Conservation (phyloP, 1,284 basidiomycete species). For the Caloboletus inedulis region DNA sequence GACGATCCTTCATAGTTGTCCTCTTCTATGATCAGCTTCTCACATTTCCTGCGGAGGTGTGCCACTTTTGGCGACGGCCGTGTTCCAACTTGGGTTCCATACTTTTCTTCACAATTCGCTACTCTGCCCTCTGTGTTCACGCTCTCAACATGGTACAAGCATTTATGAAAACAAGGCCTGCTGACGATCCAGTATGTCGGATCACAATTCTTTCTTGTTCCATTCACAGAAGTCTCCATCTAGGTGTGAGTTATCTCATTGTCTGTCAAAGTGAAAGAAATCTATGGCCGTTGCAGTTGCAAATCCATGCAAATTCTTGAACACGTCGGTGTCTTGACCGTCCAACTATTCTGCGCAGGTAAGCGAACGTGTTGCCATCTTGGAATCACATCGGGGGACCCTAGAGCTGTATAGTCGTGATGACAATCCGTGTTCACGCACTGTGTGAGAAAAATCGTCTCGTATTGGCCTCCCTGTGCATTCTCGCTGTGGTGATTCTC, state of each 20-base stretch:
- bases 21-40: constrained; percentile 43
- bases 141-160: background rate
- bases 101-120: constrained; percentile 41
- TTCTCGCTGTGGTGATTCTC: constrained; percentile 3
- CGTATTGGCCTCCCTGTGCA: constrained; percentile 15
- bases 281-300: constrained; percentile 3
- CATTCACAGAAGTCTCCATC: background rate
- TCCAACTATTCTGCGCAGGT: constrained; percentile 15
- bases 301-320: background rate
- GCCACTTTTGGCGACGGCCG: constrained; percentile 37
- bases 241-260: constrained; percentile 9
- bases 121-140: constrained; percentile 31
- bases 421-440: constrained; percentile 33
- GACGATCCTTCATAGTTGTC: constrained; percentile 26
- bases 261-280: background rate
- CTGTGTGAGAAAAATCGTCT: constrained; percentile 24
- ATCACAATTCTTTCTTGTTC: background rate
- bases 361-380: background rate
- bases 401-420: constrained; percentile 19
- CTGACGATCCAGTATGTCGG: background rate
- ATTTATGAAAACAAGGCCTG: background rate
- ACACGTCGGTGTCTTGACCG: constrained; percentile 1
- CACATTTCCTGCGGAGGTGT: constrained; percentile 37
- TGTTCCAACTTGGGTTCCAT: constrained; percentile 27
- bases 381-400: constrained; percentile 20